A percentile compares a stretch with the other conserved stretches of the same genome.
phyloP scores from a whole-genome alignment of 305 asterid species.

The Petunia hybrid region DNA sequence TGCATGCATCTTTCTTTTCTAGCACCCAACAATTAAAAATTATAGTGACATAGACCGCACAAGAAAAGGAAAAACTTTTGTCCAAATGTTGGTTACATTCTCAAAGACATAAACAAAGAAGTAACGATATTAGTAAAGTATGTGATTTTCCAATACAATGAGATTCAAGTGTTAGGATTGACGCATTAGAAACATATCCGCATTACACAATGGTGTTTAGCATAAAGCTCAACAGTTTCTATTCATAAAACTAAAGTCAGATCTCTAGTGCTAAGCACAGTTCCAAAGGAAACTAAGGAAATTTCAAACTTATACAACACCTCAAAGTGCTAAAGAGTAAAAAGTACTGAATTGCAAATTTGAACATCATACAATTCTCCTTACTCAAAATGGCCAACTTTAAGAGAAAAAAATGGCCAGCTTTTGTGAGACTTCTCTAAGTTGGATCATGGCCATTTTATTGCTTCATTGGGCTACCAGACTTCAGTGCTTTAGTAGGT shows the following conservation, averaged over 20 bases:
- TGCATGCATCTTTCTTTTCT: no score
- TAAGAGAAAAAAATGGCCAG: not conserved
- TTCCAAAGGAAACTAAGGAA: not conserved
- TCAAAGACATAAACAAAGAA: not conserved
- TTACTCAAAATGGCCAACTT: conserved; percentile 1
- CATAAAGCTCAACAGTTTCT: not conserved
- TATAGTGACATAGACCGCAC: no score
- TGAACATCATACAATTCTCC: not conserved
- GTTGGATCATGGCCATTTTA: not conserved
- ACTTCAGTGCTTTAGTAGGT: conserved; percentile 43
- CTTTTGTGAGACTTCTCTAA: not conserved
- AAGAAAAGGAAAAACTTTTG: no score
- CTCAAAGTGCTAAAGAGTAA: not conserved
- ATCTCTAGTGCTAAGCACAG: not conserved
- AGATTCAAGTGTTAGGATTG: not conserved
- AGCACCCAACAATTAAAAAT: no score
- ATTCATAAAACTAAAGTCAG: not conserved
- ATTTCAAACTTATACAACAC: not conserved
- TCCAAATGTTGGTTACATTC: no score
- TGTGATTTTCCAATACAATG: not conserved
- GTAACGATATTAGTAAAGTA: not conserved
- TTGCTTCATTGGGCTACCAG: conserved; percentile 7
- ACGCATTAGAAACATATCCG: not conserved
- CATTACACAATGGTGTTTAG: not conserved
- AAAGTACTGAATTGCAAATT: not conserved